Percentiles rank a stretch among this genome's conserved stretches.
Conservation (phyloP, 176 grass and related monocot genomes). For the Secale cereale region DNA sequence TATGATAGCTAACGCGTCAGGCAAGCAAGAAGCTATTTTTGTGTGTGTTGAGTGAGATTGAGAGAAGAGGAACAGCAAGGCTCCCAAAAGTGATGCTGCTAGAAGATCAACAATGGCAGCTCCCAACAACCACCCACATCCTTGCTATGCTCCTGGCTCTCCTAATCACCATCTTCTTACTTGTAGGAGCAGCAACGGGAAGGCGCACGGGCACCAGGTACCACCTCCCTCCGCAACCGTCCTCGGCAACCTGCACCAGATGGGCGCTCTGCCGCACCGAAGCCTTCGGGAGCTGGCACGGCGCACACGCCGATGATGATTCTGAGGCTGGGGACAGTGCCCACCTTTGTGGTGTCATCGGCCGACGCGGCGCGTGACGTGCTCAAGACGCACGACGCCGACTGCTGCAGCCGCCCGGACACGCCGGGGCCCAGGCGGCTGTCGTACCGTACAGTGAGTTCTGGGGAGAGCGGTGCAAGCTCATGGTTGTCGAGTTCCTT, state of each 20-base stretch:
- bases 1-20: too few species aligned
- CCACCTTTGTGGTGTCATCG: neutral
- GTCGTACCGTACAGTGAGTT: conserved; percentile 31
- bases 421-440: neutral
- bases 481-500: conserved; percentile 37
- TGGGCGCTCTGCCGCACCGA: conserved; percentile 39
- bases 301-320: conserved; percentile 5
- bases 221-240: conserved; percentile 38
- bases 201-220: neutral
- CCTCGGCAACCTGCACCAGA: conserved; percentile 50
- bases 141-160: neutral
- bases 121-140: neutral
- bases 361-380: too few species aligned
- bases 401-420: too few species aligned
- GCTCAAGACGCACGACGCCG: too few species aligned
- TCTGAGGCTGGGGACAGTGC: conserved; percentile 40
- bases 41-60: too few species aligned
- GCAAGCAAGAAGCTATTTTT: too few species aligned
- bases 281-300: conserved; percentile 26
- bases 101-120: neutral
- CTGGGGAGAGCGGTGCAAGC: conserved; percentile 46
- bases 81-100: too few species aligned
- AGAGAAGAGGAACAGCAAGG: too few species aligned
- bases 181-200: neutral
- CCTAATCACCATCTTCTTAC: neutral